Evolutionary conservation across 495 filamentous ascomycete species (phyloP), one percentile per base, ranked within the genome.

Genomic region (Penicillium chermesinum): DNA sequence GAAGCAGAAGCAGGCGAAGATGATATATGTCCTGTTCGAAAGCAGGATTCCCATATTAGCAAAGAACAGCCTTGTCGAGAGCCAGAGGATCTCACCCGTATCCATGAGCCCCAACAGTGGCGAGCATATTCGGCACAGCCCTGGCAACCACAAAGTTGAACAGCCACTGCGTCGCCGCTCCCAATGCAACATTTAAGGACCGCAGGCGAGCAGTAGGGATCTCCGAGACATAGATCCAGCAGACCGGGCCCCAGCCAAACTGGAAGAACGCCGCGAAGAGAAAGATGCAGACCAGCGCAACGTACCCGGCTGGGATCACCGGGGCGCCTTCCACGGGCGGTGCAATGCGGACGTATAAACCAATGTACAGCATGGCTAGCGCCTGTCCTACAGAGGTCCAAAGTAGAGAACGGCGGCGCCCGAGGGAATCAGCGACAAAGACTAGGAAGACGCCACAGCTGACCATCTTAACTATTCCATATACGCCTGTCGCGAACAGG

Each of bases 211-310:
- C 80, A 12, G 81, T 80, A 9, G 86, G 85, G 57, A 91, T 89
- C 71, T 89, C 83, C 9, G 75, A 77, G 32, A 86, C 80, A 53
- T 84, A 85, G 45, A 86, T 88, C 87, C 85, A 89, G 64, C 84
- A 87, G 19, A 83, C 81, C 0, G 86, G 86, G 0, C 86, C 86
- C 85, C 85, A 89, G 34, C 85, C 83, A 59, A 88, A 86, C 46
- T 87, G 84, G 73, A 87, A 87, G 72, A 85, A 85, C 2, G 78
- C 80, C 10, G 84, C 85, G 54, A 88, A 88, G 37, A 88, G 65
- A 62, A 84, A 89, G 46, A 89, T 83, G 62, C 77, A 85, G 22
- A 85, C 78, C 3, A 87, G 71, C 0, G 84, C 84, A 43, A 86
- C 67, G 58, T 86, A 86, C 4, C 84, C 84, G 12, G 79, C 76